Conservation (phyloP, 179 eudicot species). For the Carnegiea gigantea region DNA sequence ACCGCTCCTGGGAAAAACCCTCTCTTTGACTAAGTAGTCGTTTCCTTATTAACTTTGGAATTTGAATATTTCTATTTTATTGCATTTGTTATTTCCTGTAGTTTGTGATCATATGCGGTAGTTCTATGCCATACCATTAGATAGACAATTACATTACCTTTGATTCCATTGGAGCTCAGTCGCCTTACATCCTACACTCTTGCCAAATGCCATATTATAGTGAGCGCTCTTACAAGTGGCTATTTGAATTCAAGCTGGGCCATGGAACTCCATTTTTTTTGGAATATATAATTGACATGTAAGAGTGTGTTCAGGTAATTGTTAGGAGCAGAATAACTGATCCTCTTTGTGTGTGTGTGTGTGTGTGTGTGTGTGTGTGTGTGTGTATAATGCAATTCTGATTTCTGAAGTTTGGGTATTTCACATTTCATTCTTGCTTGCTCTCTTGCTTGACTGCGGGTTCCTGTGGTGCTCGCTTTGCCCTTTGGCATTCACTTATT, state of each 20-base stretch:
- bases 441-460: background rate
- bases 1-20: background rate
- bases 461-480: background rate
- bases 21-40: background rate
- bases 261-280: background rate
- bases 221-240: background rate
- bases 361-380: no score
- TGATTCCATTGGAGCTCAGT: background rate
- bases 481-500: background rate
- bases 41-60: background rate
- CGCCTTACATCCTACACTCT: background rate
- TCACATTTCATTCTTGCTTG: background rate
- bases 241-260: background rate
- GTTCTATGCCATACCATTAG: background rate
- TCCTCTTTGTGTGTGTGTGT: no score
- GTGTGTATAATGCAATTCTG: background rate
- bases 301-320: no score
- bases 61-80: background rate
- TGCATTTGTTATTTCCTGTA: background rate
- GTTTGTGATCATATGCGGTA: background rate
- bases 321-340: no score
- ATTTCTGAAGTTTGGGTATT: background rate
- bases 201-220: background rate
- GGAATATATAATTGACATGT: background rate
- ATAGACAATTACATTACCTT: background rate